Base-by-base conservation (phyloP, 2,329 filamentous ascomycete genomes). In the Sporothrix pallida region DNA sequence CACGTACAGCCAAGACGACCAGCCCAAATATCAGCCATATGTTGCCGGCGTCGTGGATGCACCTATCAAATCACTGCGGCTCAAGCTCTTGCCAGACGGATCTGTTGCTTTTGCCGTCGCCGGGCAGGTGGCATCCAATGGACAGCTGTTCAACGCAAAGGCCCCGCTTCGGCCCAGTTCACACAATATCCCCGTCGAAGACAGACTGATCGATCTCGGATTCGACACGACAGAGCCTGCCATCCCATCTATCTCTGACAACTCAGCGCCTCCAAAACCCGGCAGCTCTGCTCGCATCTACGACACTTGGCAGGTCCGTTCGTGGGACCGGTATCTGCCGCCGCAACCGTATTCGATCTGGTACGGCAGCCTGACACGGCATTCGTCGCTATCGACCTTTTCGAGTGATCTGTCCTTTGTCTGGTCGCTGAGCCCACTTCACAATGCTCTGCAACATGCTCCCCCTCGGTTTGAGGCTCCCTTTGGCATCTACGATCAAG, bases 271-370 rank as follows among this genome's bases (percentile, higher is more conserved):
- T 2, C 42, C 62, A 12, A 3, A 46, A 50, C 74, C 72, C 13
- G 79, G 79, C 37, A 80, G 73, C 62, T 62, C 79, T 1, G 82
- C 78, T 4, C 79, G 78, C 44, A 78, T 83, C 10, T 83, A 81
- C 73, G 81, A 83, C 72, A 79, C 76, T 0, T 80, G 78, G 70
- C 77, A 78, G 13, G 77, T 83, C 7, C 79, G 80, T 67, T 74
- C 78, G 80, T 81, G 80, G 80, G 79, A 81, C 72, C 72, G 77
- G 0, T 80, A 81, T 48, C 77, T 77, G 31, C 79, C 78, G 26
- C 76, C 78, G 8, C 77, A 81, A 54, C 80, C 77, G 23, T 79
- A 82, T 71, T 76, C 78, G 4, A 79, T 85, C 37, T 85, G 83
- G 81, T 84, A 83, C 77, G 81, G 80, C 10, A 79, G 77, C 12